Evolutionary conservation across 768 basidiomycete species (phyloP).

Genomic region (Leccinum barrowsii): DNA sequence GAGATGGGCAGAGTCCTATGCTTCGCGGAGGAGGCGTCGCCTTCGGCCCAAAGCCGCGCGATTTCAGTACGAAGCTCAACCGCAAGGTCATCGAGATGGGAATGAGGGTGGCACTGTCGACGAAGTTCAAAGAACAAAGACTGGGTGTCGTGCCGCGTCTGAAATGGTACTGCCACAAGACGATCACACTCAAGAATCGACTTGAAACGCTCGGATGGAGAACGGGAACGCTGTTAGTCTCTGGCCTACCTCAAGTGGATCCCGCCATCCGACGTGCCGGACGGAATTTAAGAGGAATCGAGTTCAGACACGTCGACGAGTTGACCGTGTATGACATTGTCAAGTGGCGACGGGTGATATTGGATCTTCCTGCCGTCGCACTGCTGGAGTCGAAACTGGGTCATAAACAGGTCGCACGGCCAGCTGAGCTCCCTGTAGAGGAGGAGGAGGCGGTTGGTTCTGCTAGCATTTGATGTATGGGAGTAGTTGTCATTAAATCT

Average conservation of each 20-base stretch:
- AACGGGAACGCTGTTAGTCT: slow-evolving; percentile 70
- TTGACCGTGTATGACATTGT: slow-evolving; percentile 80
- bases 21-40: slow-evolving; percentile 89
- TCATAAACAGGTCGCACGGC: slow-evolving; percentile 29
- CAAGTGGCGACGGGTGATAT: slow-evolving; percentile 75
- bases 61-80: slow-evolving; percentile 90
- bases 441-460: slow-evolving; percentile 7
- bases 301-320: slow-evolving; percentile 59
- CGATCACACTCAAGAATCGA: slow-evolving; percentile 58
- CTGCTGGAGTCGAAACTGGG: slow-evolving; percentile 63
- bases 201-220: slow-evolving; percentile 64
- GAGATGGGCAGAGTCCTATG: slow-evolving; percentile 85
- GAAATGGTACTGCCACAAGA: slow-evolving; percentile 72
- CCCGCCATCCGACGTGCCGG: slow-evolving; percentile 57
- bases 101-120: slow-evolving; percentile 84
- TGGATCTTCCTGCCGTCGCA: slow-evolving; percentile 84
- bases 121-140: slow-evolving; percentile 69
- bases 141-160: slow-evolving; percentile 74
- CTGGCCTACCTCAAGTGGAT: slow-evolving; percentile 55
- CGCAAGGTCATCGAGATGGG: slow-evolving; percentile 92
- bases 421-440: neutral
- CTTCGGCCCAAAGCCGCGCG: slow-evolving; percentile 87
- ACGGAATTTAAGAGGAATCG: slow-evolving; percentile 68
- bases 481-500: neutral
- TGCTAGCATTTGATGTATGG: neutral